phyloP scores from a whole-genome alignment of 768 basidiomycete species.

The Austroboletus eburneus region DNA sequence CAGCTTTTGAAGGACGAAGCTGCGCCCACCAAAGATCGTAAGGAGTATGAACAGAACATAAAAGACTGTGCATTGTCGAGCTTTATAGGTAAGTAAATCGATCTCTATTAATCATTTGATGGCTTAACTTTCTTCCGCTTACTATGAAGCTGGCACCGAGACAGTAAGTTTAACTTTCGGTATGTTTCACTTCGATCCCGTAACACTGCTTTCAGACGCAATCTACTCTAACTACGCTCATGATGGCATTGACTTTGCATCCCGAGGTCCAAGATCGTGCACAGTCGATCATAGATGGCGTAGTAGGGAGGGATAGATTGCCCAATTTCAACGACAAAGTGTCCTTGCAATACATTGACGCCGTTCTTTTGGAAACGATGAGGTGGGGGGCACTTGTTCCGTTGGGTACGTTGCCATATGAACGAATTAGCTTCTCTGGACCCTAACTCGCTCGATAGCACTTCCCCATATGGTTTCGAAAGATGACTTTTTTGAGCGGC shows the following conservation, averaged over 20 bases:
- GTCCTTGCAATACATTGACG: slow-evolving; percentile 20
- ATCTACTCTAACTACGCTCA: slow-evolving; percentile 10
- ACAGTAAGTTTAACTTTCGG: slow-evolving; percentile 6
- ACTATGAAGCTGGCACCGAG: slow-evolving; percentile 13
- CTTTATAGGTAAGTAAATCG: slow-evolving; percentile 18
- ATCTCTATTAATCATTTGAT: background rate
- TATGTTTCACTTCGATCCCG: background rate
- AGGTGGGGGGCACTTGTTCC: slow-evolving; percentile 23
- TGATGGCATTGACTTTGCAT: slow-evolving; percentile 18
- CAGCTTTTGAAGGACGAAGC: slow-evolving; percentile 10
- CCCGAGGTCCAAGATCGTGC: slow-evolving; percentile 22
- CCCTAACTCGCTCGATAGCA: slow-evolving; percentile 10
- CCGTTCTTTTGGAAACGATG: slow-evolving; percentile 18
- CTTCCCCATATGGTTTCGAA: slow-evolving; percentile 30
- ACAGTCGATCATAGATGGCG: slow-evolving; percentile 14
- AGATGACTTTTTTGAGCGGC: slow-evolving; percentile 41
- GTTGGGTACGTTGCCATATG: slow-evolving; percentile 10
- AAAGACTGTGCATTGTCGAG: slow-evolving; percentile 15
- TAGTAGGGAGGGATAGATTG: slow-evolving; percentile 17
- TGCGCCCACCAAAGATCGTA: background rate
- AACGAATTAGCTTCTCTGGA: background rate
- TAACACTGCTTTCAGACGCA: slow-evolving; percentile 12
- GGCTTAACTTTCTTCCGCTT: background rate
- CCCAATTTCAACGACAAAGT: slow-evolving; percentile 14
- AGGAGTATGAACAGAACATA: slow-evolving; percentile 15